phyloP scores from a whole-genome alignment of 2,329 filamentous ascomycete species.

The Diplodia intermedia region DNA sequence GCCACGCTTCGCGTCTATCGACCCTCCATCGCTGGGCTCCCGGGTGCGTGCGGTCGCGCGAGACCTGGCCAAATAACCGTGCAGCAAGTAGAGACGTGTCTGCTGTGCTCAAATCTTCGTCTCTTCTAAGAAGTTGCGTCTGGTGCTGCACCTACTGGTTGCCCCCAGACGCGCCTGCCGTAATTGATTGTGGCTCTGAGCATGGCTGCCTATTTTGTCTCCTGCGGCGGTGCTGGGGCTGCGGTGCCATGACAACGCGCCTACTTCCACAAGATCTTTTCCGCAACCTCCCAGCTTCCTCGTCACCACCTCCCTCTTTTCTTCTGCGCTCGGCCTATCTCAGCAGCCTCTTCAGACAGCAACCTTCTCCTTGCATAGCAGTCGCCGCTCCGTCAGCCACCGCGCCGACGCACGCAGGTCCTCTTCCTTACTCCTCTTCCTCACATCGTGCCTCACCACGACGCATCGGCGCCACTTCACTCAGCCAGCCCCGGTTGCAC shows the following conservation, averaged over 20 bases:
- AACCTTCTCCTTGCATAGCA: background rate
- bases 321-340: background rate
- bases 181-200: background rate
- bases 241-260: conserved; percentile 3
- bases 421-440: background rate
- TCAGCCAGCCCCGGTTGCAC: background rate
- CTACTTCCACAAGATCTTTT: background rate
- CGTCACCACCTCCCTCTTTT: background rate
- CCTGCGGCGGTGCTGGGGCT: background rate
- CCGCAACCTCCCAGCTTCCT: background rate
- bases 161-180: background rate
- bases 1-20: background rate
- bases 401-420: background rate
- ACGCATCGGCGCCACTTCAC: background rate
- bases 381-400: background rate
- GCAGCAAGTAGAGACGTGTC: background rate
- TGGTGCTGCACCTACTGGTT: background rate
- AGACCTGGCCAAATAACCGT: background rate
- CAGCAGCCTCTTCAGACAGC: background rate
- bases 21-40: background rate
- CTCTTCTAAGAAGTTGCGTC: background rate
- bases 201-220: conserved; percentile 3
- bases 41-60: background rate
- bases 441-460: background rate
- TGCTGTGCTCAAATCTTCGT: background rate